These are phyloP conservation scores for Podila minutissima DNA, from an alignment of 192 early-diverging fungal species.

Conservation along the genomic window DNA sequence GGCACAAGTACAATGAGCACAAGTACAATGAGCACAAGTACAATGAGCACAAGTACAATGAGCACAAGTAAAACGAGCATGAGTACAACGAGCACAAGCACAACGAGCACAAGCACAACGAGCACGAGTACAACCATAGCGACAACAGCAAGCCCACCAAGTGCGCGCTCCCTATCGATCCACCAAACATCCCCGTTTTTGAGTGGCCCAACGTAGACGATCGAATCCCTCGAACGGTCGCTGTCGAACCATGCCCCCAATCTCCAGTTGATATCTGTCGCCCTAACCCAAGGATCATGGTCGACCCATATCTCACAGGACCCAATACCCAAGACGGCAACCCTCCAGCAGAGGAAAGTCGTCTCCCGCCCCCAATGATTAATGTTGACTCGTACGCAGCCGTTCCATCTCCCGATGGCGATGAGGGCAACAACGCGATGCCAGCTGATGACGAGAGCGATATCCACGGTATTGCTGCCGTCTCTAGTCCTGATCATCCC, in stretches of 20 bases:
- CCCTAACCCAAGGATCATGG: neutral
- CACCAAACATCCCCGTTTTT: neutral
- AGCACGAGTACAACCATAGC: slow-evolving; percentile 1
- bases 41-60: neutral
- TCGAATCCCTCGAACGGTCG: neutral
- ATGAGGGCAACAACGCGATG: neutral
- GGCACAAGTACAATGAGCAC: neutral
- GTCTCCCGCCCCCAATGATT: too few species aligned
- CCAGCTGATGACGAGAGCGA: neutral
- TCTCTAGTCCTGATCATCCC: too few species aligned
- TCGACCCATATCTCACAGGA: too few species aligned
- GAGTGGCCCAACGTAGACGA: neutral
- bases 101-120: neutral
- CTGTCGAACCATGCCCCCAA: neutral
- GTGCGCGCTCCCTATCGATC: neutral
- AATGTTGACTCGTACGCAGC: too few species aligned
- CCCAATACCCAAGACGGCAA: too few species aligned
- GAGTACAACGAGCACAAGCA: too few species aligned
- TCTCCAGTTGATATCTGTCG: too few species aligned
- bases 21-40: neutral
- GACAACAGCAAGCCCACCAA: slow-evolving; percentile 10
- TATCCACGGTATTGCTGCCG: neutral
- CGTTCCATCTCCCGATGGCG: neutral
- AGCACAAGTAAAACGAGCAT: too few species aligned
- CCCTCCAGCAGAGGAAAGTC: too few species aligned